A percentile compares a stretch with the other conserved stretches of the same genome.
Conservation (phyloP, 441 rosid species). For the Croton laevigatus region DNA sequence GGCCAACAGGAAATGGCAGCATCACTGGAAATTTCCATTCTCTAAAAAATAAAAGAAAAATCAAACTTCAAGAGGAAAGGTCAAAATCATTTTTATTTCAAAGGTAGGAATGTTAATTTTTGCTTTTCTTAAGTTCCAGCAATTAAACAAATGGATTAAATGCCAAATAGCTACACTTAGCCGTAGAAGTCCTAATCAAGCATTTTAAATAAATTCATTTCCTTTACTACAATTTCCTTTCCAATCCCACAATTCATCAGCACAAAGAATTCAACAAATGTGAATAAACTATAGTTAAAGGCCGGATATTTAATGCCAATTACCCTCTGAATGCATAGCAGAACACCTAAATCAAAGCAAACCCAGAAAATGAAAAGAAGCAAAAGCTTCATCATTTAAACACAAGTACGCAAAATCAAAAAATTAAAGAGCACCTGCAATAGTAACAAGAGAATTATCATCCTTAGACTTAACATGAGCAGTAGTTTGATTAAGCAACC, state of each 20-base stretch:
- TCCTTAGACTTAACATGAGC: conserved; percentile 60
- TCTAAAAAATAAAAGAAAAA: background rate
- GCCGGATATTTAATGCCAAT: background rate
- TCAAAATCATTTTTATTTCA: background rate
- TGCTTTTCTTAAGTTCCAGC: background rate
- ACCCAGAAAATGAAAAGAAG: background rate
- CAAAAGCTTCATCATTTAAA: background rate
- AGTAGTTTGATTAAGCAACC: conserved; percentile 34
- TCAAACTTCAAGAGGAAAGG: background rate
- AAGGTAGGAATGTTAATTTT: background rate
- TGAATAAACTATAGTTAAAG: background rate
- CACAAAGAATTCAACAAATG: background rate
- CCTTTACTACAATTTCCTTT: background rate
- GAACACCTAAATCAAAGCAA: conserved; percentile 4
- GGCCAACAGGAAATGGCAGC: background rate
- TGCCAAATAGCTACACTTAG: background rate
- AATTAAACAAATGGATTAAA: background rate
- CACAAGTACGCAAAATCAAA: background rate
- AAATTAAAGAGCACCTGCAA: conserved; percentile 53
- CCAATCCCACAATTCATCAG: background rate
- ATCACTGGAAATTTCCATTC: background rate
- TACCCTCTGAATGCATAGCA: background rate
- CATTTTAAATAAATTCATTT: background rate
- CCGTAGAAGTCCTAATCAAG: background rate
- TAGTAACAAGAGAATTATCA: conserved; percentile 87